Percentiles rank a stretch among this genome's conserved stretches.
These are phyloP conservation scores for Colletotrichum sp. DNA, from an alignment of 2,329 filamentous ascomycete genomes.

Conservation along the genomic window DNA sequence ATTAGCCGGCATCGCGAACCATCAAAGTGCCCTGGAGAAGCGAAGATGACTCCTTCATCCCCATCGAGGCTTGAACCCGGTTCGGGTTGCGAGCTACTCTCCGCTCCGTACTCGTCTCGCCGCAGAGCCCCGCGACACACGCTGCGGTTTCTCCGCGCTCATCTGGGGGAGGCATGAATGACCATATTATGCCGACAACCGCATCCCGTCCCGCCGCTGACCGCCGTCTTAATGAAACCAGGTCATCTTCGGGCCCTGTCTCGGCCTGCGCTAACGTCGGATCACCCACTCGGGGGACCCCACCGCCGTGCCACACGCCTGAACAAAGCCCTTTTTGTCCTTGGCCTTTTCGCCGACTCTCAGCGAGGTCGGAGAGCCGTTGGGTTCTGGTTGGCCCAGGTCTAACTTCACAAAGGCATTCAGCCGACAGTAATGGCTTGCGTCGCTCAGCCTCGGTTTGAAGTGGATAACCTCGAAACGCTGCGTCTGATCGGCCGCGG, in stretches of 20 bases:
- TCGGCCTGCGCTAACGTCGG: conserved; percentile 3
- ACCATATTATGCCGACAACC: neutral
- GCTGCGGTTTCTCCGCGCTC: neutral
- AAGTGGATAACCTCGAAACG: neutral
- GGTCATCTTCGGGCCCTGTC: neutral
- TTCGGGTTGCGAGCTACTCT: neutral
- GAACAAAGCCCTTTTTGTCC: neutral
- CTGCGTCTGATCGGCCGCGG: neutral
- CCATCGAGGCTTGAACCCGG: neutral
- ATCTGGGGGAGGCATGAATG: neutral
- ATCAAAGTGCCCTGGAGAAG: neutral
- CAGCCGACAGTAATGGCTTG: neutral
- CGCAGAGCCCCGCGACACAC: neutral
- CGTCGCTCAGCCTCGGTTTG: conserved; percentile 7
- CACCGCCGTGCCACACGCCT: neutral
- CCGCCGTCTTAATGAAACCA: neutral
- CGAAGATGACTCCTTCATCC: neutral
- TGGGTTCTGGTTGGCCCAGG: neutral
- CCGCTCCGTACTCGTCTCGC: neutral
- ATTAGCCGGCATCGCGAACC: neutral
- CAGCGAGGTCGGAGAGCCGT: conserved; percentile 9
- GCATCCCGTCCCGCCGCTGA: neutral
- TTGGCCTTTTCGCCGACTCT: neutral
- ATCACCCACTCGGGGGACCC: neutral
- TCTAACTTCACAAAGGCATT: neutral